Conservation (phyloP, 176 grass and related monocot species). For the Eleusine coracana region DNA sequence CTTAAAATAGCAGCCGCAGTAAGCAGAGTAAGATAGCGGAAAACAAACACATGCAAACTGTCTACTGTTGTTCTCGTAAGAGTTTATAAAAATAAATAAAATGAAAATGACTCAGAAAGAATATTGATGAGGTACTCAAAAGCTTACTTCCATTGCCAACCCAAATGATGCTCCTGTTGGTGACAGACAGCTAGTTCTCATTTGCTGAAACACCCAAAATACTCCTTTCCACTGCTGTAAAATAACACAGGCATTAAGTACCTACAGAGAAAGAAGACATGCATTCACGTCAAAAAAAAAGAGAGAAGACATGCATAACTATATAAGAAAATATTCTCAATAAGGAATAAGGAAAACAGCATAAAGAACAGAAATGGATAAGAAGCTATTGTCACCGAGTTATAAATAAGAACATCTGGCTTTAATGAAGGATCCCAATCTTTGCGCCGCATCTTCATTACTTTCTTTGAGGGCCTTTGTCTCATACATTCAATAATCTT, state of each 20-base stretch:
- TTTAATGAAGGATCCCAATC: conserved; percentile 85
- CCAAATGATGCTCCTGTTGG: conserved; percentile 85
- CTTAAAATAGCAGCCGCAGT: conserved; percentile 62
- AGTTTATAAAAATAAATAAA: background rate
- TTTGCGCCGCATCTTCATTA: conserved; percentile 62
- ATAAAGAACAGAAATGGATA: conserved; percentile 27
- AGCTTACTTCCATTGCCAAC: conserved; percentile 92
- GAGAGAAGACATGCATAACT: conserved; percentile 19
- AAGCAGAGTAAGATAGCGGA: conserved; percentile 41
- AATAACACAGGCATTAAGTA: conserved; percentile 83
- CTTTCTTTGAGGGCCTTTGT: conserved; percentile 64
- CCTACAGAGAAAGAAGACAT: conserved; percentile 52
- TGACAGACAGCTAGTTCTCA: conserved; percentile 67
- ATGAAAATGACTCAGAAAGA: background rate
- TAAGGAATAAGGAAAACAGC: background rate
- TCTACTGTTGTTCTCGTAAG: background rate
- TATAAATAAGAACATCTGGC: conserved; percentile 86
- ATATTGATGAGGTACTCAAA: conserved; percentile 14
- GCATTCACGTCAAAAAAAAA: background rate
- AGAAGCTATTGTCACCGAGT: conserved; percentile 57
- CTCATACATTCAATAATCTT: conserved; percentile 76
- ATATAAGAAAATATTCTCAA: conserved; percentile 11
- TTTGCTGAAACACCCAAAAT: conserved; percentile 91
- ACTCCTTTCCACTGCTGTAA: conserved; percentile 93
- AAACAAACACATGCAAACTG: background rate